A percentile compares a stretch with the other conserved stretches of the same genome.
These are phyloP conservation scores for Leptomonas pyrrhocoris DNA, from an alignment of 208 protist species.

Conservation along the genomic window DNA sequence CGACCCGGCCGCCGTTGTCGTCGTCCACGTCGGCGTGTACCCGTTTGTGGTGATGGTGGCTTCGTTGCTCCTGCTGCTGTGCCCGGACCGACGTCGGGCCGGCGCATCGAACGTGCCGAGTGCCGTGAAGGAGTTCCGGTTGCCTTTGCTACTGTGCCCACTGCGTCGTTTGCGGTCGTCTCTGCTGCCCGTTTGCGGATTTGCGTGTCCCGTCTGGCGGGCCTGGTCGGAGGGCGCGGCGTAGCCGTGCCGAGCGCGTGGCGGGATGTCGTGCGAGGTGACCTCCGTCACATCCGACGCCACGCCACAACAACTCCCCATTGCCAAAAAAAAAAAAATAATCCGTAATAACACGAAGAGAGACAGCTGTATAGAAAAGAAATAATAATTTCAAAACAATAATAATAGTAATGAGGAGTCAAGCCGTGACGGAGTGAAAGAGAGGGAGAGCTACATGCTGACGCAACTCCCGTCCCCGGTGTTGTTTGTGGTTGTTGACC, in stretches of 20 bases:
- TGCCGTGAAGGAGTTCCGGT: background rate
- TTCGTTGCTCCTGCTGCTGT: background rate
- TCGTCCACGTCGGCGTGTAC: conserved; percentile 6
- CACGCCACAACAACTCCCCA: conserved; percentile 28
- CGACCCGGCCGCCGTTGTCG: conserved; percentile 3
- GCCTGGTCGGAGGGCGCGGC: no score
- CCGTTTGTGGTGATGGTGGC: background rate
- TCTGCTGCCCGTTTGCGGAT: background rate
- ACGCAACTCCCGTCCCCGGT: no score
- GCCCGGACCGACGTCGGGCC: background rate
- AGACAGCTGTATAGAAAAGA: conserved; percentile 6
- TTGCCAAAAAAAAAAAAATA: background rate
- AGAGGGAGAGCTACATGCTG: no score
- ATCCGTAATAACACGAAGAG: no score
- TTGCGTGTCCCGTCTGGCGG: background rate
- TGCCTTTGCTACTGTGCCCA: background rate
- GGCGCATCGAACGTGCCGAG: background rate
- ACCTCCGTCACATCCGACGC: background rate
- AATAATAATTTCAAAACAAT: no score
- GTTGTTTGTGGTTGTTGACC: no score
- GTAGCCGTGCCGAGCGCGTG: background rate
- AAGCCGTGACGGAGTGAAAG: no score
- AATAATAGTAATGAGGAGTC: no score
- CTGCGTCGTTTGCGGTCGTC: background rate
- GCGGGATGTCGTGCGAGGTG: background rate